Evolutionary conservation across 73 alveolate genomes (phyloP).

Genomic region (Uronychia setigera): DNA sequence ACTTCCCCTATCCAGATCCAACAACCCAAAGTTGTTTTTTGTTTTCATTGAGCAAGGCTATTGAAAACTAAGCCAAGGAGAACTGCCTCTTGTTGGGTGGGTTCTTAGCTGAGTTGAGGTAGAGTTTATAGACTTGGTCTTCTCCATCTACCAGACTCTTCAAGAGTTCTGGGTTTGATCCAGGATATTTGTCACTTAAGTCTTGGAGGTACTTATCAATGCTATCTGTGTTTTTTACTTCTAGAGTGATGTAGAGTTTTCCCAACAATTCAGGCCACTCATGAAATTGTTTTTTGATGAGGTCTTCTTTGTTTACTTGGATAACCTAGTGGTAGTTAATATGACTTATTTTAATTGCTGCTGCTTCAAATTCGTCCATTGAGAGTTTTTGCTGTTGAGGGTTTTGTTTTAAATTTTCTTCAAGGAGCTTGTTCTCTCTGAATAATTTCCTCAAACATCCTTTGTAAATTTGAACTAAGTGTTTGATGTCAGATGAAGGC

Average conservation of each 20-base stretch:
- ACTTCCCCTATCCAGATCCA: background rate
- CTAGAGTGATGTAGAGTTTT: background rate
- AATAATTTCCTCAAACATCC: no score
- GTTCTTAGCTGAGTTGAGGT: background rate
- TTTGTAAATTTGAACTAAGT: no score
- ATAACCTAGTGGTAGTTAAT: background rate
- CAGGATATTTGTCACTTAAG: background rate
- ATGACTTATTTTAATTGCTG: background rate
- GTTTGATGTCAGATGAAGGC: no score
- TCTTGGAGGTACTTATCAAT: background rate
- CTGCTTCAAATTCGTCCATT: no score
- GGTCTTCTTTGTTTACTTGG: background rate
- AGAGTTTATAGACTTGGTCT: background rate
- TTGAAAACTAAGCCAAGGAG: background rate
- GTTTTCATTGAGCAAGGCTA: background rate
- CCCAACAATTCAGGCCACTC: background rate
- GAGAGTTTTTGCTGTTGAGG: no score
- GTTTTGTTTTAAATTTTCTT: no score
- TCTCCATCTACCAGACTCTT: background rate
- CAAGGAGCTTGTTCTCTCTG: no score
- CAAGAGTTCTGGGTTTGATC: background rate
- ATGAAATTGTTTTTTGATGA: background rate
- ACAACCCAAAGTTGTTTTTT: background rate
- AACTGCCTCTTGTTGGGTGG: constrained; percentile 3
- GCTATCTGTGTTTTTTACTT: background rate